phyloP scores from a whole-genome alignment of 2,329 filamentous ascomycete genomes.

The Helminthosporium solani region DNA sequence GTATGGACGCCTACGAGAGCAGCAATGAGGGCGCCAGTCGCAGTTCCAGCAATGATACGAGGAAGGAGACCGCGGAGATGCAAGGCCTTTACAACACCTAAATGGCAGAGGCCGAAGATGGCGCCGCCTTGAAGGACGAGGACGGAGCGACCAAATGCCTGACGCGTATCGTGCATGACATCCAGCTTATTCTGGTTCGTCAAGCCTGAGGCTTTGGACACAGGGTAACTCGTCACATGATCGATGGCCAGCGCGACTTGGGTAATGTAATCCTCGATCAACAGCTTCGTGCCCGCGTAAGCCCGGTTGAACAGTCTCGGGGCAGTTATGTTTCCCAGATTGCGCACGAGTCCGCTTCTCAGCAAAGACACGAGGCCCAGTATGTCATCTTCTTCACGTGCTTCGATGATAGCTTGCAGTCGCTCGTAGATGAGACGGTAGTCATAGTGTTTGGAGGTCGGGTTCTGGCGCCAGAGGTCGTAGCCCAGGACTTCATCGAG shows the following conservation, averaged over 20 bases:
- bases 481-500: constrained; percentile 80
- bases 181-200: constrained; percentile 80
- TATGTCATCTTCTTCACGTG: constrained; percentile 70
- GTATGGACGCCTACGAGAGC: constrained; percentile 85
- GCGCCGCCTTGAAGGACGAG: constrained; percentile 86
- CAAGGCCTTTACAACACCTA: constrained; percentile 86
- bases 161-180: constrained; percentile 80
- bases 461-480: constrained; percentile 82
- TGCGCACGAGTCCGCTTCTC: constrained; percentile 73
- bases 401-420: constrained; percentile 67
- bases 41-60: constrained; percentile 87
- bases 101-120: constrained; percentile 86
- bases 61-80: constrained; percentile 79
- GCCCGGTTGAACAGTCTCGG: constrained; percentile 80
- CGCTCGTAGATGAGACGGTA: constrained; percentile 80
- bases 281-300: constrained; percentile 82
- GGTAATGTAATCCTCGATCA: constrained; percentile 89
- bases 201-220: constrained; percentile 53
- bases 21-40: constrained; percentile 85
- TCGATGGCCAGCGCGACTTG: constrained; percentile 80
- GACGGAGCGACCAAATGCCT: constrained; percentile 83
- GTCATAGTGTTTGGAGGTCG: constrained; percentile 79
- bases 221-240: constrained; percentile 70
- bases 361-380: constrained; percentile 75
- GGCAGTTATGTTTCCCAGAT: constrained; percentile 86